Conservation (phyloP, 352 stramenopile genomes). For the Pythium brachiatum region DNA sequence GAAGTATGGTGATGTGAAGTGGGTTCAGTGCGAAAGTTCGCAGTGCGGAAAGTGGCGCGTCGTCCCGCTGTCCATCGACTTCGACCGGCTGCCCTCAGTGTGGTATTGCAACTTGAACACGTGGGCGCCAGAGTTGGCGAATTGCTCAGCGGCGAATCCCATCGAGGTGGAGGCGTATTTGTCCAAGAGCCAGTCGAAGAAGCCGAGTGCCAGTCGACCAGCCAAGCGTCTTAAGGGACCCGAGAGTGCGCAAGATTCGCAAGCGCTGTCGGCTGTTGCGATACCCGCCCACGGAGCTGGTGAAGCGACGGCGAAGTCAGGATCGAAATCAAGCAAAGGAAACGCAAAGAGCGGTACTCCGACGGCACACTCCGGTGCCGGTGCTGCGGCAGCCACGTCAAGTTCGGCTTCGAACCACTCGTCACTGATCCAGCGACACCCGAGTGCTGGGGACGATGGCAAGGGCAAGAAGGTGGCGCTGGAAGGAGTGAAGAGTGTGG, state of each 20-base stretch:
- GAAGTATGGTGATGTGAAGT: slow-evolving; percentile 86
- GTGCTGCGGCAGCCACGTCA: background rate
- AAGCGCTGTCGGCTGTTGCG: background rate
- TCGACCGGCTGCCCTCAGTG: slow-evolving; percentile 84
- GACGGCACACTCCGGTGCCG: slow-evolving; percentile 5
- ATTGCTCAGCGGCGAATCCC: slow-evolving; percentile 65
- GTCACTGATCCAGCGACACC: background rate
- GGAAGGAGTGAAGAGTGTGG: slow-evolving; percentile 60
- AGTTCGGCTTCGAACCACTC: background rate
- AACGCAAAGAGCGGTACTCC: slow-evolving; percentile 18
- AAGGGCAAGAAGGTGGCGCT: slow-evolving; percentile 5
- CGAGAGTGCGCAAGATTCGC: background rate
- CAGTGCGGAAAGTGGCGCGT: slow-evolving; percentile 95
- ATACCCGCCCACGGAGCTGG: background rate
- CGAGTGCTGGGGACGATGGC: background rate
- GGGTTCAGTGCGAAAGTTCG: slow-evolving; percentile 95
- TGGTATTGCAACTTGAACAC: slow-evolving; percentile 88
- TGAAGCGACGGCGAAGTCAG: background rate
- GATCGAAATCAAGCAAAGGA: slow-evolving; percentile 17
- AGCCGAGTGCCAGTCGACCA: slow-evolving; percentile 33
- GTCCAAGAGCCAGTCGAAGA: slow-evolving; percentile 60
- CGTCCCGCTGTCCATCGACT: slow-evolving; percentile 89
- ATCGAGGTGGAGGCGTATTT: slow-evolving; percentile 69
- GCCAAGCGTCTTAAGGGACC: slow-evolving; percentile 51
- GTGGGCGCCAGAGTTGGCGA: slow-evolving; percentile 70